phyloP scores from a whole-genome alignment of 306 rosid genomes.

The Purshia tridentata region DNA sequence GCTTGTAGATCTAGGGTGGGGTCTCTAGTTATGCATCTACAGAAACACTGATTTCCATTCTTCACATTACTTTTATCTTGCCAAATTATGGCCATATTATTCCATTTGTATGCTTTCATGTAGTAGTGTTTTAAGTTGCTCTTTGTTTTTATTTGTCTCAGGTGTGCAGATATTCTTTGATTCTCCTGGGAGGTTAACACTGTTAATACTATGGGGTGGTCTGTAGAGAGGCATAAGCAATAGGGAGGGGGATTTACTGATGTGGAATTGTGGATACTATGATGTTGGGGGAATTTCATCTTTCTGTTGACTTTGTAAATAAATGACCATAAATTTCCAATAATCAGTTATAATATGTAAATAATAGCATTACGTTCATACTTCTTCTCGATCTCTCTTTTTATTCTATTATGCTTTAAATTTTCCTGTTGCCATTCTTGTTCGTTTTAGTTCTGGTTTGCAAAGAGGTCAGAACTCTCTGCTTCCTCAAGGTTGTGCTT shows the following conservation, averaged over 20 bases:
- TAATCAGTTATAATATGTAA: conserved; percentile 59
- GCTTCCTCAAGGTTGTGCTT: too few relatives aligned
- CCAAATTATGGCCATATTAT: background rate
- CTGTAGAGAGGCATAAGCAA: conserved; percentile 57
- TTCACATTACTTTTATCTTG: background rate
- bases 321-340: conserved; percentile 40
- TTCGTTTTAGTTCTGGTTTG: background rate
- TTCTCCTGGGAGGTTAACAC: conserved; percentile 58
- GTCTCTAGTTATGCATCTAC: background rate
- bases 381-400: background rate
- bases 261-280: conserved; percentile 49
- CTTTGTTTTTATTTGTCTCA: conserved; percentile 21
- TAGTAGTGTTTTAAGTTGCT: background rate
- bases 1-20: background rate
- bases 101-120: background rate
- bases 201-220: conserved; percentile 52
- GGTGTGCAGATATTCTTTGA: conserved; percentile 69
- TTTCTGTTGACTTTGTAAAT: conserved; percentile 62
- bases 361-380: conserved; percentile 42
- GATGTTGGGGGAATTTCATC: conserved; percentile 38
- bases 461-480: too few relatives aligned
- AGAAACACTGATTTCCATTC: background rate
- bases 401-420: conserved; percentile 28
- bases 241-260: conserved; percentile 43
- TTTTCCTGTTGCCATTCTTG: conserved; percentile 17